Conservation (phyloP, 2,329 filamentous ascomycete species). For the Alternaria triticina region DNA sequence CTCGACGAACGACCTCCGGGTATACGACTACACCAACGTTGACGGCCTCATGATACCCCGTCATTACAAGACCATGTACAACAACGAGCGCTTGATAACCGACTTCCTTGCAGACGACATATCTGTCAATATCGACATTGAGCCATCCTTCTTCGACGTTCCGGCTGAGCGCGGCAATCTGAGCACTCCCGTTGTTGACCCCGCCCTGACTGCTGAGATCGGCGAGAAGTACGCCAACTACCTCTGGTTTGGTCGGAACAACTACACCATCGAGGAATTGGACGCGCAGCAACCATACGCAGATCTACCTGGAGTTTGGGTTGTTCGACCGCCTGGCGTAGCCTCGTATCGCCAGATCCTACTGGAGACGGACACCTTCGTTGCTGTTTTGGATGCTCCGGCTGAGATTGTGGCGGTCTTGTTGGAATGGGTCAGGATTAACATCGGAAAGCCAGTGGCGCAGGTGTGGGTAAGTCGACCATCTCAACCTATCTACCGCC, state of each 20-base stretch:
- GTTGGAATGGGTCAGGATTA: not conserved
- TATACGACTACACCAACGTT: not conserved
- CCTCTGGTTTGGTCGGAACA: not conserved
- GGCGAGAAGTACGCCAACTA: not conserved
- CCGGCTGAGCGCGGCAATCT: not conserved
- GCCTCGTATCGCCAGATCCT: not conserved
- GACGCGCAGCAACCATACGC: not conserved
- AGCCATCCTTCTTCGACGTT: not conserved
- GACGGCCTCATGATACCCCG: not conserved
- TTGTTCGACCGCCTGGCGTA: not conserved
- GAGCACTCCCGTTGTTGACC: not conserved
- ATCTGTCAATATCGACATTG: not conserved
- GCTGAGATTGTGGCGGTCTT: not conserved
- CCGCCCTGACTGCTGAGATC: not conserved
- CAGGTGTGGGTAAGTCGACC: constrained; percentile 1
- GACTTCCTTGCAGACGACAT: not conserved
- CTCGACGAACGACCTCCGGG: not conserved
- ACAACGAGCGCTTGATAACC: not conserved
- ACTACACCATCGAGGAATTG: not conserved
- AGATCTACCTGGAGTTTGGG: not conserved
- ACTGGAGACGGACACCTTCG: not conserved
- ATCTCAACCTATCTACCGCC: not conserved
- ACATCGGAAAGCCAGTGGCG: not conserved
- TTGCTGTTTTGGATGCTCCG: constrained; percentile 1
- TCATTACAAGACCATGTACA: not conserved